Evolutionary conservation across 73 alveolate genomes (phyloP).

Genomic region (Tetrahymena elliotti): DNA sequence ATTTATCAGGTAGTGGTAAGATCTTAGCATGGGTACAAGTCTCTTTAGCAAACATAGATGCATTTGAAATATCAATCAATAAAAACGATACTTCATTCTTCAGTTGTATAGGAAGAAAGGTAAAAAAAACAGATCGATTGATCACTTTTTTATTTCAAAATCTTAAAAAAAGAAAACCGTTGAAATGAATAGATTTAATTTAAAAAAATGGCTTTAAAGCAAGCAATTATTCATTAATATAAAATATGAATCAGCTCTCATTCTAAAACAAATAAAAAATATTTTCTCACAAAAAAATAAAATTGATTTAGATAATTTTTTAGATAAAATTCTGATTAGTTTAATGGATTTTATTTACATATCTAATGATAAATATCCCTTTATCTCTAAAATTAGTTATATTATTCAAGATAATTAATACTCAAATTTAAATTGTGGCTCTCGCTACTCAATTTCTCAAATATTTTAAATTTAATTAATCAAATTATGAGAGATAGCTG

Average conservation of each 20-base stretch:
- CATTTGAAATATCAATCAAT: conserved; percentile 27
- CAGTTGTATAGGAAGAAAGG: conserved; percentile 23
- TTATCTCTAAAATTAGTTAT: neutral
- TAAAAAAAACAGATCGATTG: neutral
- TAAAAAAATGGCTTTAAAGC: neutral
- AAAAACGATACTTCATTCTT: conserved; percentile 32
- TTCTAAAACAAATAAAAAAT: too few species aligned
- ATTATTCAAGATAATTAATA: too few species aligned
- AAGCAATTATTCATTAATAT: too few species aligned
- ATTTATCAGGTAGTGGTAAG: neutral
- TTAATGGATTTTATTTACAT: neutral
- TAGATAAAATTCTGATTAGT: neutral
- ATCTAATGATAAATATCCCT: neutral
- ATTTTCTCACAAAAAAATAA: too few species aligned
- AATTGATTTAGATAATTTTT: too few species aligned
- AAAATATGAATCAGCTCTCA: too few species aligned
- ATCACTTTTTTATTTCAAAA: neutral
- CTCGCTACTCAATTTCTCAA: neutral
- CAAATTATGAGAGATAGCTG: neutral
- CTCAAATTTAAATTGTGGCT: neutral
- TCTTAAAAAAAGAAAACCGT: neutral
- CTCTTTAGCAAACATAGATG: conserved; percentile 1
- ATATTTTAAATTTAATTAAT: too few species aligned
- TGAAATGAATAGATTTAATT: neutral
- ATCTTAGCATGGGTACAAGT: neutral